Evolutionary conservation across 1,284 basidiomycete genomes (phyloP), one percentile per base, ranked within the genome.

Genomic region (Cerioporus squamosus): DNA sequence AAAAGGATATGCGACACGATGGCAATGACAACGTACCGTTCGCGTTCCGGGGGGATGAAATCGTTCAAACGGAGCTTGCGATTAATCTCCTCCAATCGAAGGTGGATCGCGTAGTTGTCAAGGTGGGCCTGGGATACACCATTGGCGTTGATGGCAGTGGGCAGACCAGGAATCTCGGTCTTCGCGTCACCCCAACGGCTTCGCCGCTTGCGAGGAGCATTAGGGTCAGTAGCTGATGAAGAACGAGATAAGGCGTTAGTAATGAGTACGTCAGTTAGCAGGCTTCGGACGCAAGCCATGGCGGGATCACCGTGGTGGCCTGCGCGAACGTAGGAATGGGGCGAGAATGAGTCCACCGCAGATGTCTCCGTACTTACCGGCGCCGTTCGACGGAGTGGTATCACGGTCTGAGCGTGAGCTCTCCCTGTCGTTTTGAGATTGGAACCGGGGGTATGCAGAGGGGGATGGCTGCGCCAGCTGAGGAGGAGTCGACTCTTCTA

Each of bases 11-110:
- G n/a, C n/a, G n/a, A 39, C 8, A 36, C 26, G 42, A 23, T 42
- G 10, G 43, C 22, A 47, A 44, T 44, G 51, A 46, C 14, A 18
- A 72, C 79, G 44, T 67, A 89, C 91, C 95, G 85, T 80, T 98
- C 95, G 61, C 92, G 86, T 66, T 99, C 97, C 36, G 97, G 95
- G 43, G 97, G 97, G 51, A 99, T 87, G 65, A 95, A 95, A 70
- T 98, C 95, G 65, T 97, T 98, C 56, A 95, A 80, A 53, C 94
- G 82, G 26, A 99, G 81, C 77, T 98, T 98, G 68, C 93, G 86
- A 67, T 95, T 95, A 72, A 99, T 98, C 78, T 99, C 97, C 75
- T 99, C 97, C 55, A 99, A 80, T 57, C 97, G 85, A 50, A 98
- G 82, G 70, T 96, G 94, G 59, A 95, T 96, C 49, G 94, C 93